Conservation (phyloP, 495 filamentous ascomycete species). For the Chaetomium fimeti region DNA sequence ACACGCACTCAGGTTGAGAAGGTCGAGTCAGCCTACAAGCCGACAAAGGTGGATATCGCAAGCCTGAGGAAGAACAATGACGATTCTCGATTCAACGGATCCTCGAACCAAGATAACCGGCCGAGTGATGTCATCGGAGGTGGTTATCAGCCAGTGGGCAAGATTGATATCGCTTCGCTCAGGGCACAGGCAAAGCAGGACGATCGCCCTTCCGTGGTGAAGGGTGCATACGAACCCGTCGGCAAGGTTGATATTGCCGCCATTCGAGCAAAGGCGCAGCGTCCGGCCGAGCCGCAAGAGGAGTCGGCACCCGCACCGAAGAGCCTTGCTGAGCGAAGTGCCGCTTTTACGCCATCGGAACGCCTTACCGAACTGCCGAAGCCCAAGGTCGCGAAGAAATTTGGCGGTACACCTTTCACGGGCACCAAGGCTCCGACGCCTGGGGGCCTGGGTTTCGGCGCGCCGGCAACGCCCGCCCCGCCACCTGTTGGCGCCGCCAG, state of each 20-base stretch:
- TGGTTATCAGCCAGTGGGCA: constrained; percentile 92
- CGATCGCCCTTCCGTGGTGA: constrained; percentile 77
- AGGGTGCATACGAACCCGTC: constrained; percentile 88
- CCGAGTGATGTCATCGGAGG: constrained; percentile 71
- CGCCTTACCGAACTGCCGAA: constrained; percentile 86
- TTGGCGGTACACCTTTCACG: constrained; percentile 67
- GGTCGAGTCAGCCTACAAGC: constrained; percentile 86
- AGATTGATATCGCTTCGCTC: constrained; percentile 89
- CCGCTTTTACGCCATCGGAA: constrained; percentile 66
- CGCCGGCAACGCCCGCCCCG: constrained; percentile 47
- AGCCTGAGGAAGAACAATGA: constrained; percentile 68
- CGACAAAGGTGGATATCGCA: constrained; percentile 87
- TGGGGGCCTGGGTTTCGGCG: constrained; percentile 56
- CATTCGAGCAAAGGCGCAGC: constrained; percentile 77
- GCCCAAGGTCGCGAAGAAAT: constrained; percentile 88
- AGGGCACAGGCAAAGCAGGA: constrained; percentile 74
- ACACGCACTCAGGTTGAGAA: constrained; percentile 88
- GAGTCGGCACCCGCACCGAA: constrained; percentile 48
- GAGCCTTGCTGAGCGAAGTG: constrained; percentile 64
- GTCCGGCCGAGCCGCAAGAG: constrained; percentile 50
- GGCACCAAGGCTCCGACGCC: constrained; percentile 89
- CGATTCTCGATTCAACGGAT: constrained; percentile 53
- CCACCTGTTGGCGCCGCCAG: constrained; percentile 74
- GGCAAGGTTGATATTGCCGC: constrained; percentile 96
- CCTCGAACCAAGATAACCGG: constrained; percentile 40